Evolutionary conservation across 805 yeast genomes (phyloP).

Genomic region (Cyberlindnera mississippiensis): DNA sequence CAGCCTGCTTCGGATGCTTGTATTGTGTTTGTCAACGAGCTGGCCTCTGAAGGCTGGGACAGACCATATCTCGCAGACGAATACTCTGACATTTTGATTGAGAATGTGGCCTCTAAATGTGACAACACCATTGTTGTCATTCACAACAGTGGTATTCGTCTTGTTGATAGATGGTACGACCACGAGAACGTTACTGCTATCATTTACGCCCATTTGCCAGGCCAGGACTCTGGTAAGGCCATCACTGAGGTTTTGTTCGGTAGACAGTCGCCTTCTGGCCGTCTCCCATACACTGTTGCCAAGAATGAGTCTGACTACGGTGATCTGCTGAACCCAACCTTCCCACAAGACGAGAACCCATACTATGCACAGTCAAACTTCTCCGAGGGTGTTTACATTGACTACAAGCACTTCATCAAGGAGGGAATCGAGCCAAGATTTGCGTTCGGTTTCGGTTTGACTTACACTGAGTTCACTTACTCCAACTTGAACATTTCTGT

Average conservation of each 20-base stretch:
- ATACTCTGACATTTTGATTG: slow-evolving; percentile 7
- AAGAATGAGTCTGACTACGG: slow-evolving; percentile 10
- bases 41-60: slow-evolving; percentile 9
- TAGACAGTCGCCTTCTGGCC: slow-evolving; percentile 11
- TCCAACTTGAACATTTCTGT: slow-evolving; percentile 31
- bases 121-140: slow-evolving; percentile 11
- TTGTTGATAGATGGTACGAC: slow-evolving; percentile 9
- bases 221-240: slow-evolving; percentile 10
- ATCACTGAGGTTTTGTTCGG: slow-evolving; percentile 10
- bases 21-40: slow-evolving; percentile 8
- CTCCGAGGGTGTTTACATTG: slow-evolving; percentile 34
- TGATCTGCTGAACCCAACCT: neutral
- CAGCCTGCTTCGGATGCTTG: slow-evolving; percentile 5
- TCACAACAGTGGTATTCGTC: slow-evolving; percentile 11
- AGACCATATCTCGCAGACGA: slow-evolving; percentile 10
- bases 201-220: slow-evolving; percentile 10
- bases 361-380: slow-evolving; percentile 29
- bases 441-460: slow-evolving; percentile 58
- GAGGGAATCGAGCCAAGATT: slow-evolving; percentile 47
- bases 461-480: slow-evolving; percentile 41
- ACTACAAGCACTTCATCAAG: slow-evolving; percentile 53
- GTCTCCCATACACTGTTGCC: slow-evolving; percentile 11
- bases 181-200: slow-evolving; percentile 11
- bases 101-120: slow-evolving; percentile 9
- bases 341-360: slow-evolving; percentile 22